Evolutionary conservation across 148 eudicot genomes (phyloP), one percentile per base, ranked within the genome.

Genomic region (Camellia granthamiana): DNA sequence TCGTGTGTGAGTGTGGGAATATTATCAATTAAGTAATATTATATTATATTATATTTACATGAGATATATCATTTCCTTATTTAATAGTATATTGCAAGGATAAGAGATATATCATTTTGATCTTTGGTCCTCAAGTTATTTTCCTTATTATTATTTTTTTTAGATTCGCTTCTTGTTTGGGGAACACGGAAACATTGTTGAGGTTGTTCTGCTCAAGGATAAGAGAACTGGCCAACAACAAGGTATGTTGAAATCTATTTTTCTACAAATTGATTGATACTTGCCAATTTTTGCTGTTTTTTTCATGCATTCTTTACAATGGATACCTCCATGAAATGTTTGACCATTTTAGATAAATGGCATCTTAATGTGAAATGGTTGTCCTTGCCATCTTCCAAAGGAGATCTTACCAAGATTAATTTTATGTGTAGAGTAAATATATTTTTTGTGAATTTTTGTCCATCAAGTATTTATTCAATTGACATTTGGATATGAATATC

Each of bases 151-250:
- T 30, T 30, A 30, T 30, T 1, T 30, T 30, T 30, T 30, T 30
- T 86, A 92, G 97, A 74, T 94, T 65, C 82, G 61, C 54, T 78
- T 77, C 43, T 44, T 90, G 84, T 92, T 92, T 86, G 90, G 86
- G 72, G 92, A 86, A 43, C 61, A 89, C 78, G 98, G 97, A 55
- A 78, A 83, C 60, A 86, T 92, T 58, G 55, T 83, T 9, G 98
- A 94, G 87, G 92, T 94, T 81, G 83, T 91, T 83, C 86, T 89
- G 72, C 81, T 88, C 55, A 81, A 76, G 85, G 91, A 91, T 81
- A 85, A 87, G 67, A 46, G 83, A 85, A 87, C 89, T 16, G 90
- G 91, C 62, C 87, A 78, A 65, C 92, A 85, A 64, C 89, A 82
- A 80, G 95, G 98, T 92, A 85, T 42, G 30, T 52, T 0, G 30